Percentiles rank a stretch among this genome's conserved stretches.
phyloP scores from a whole-genome alignment of 2,329 filamentous ascomycete species.

The Cladophialophora exuberans region DNA sequence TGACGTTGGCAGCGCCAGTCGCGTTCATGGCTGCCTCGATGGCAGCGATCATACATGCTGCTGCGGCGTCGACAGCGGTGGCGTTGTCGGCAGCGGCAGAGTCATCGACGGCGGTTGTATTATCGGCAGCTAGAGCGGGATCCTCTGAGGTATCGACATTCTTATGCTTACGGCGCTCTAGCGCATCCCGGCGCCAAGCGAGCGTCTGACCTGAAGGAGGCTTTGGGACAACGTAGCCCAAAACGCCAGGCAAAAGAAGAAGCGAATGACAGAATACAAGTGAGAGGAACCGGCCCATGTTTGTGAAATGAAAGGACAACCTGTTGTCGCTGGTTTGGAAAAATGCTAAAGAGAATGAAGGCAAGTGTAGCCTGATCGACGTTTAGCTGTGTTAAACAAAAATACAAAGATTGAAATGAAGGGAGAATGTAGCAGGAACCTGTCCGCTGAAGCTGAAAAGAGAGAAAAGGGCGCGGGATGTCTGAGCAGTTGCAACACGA shows the following conservation, averaged over 20 bases:
- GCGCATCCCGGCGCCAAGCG: background rate
- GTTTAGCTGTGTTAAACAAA: no score
- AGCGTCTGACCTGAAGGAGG: background rate
- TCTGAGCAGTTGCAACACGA: background rate
- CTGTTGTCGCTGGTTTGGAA: conserved; percentile 15
- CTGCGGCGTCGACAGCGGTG: background rate
- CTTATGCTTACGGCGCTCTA: background rate
- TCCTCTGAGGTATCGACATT: conserved; percentile 5
- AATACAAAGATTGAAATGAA: conserved; percentile 16
- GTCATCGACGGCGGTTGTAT: background rate
- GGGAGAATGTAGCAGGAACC: conserved; percentile 20
- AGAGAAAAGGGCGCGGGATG: conserved; percentile 2
- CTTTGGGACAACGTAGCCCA: conserved; percentile 12
- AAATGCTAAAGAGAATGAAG: conserved; percentile 1
- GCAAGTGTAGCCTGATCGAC: no score
- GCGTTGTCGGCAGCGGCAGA: background rate
- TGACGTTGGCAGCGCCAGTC: conserved; percentile 13
- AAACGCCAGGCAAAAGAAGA: conserved; percentile 18
- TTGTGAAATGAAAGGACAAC: conserved; percentile 19
- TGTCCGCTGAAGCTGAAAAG: conserved; percentile 16
- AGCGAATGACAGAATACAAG: conserved; percentile 12
- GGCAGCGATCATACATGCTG: conserved; percentile 9
- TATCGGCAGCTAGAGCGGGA: background rate
- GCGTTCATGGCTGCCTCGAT: conserved; percentile 13
- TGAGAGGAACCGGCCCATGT: conserved; percentile 25